Evolutionary conservation across 2,329 filamentous ascomycete species (phyloP).

Genomic region (Aspergillus proliferans): DNA sequence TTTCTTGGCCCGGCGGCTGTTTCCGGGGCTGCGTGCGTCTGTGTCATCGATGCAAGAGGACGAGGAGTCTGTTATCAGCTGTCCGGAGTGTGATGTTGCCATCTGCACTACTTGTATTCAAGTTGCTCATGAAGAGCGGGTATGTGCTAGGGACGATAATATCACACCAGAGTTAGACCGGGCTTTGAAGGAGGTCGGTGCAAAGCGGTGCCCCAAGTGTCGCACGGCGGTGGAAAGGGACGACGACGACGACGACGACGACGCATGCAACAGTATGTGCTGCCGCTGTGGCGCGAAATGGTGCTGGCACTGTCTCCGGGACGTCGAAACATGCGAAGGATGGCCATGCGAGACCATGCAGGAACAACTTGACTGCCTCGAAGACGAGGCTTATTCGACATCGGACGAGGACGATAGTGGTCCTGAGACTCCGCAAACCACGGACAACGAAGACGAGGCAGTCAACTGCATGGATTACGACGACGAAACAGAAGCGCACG

Average conservation of each 20-base stretch:
- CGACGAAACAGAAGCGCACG: too few species aligned
- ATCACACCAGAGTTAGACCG: conserved; percentile 27
- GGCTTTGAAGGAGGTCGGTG: conserved; percentile 39
- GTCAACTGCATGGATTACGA: too few species aligned
- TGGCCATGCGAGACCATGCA: conserved; percentile 7
- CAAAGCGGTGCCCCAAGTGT: conserved; percentile 48
- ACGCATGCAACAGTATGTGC: conserved; percentile 41
- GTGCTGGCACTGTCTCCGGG: conserved; percentile 42
- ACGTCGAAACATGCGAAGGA: conserved; percentile 26
- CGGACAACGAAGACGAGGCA: too few species aligned
- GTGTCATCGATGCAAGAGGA: not conserved
- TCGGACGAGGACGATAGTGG: not conserved
- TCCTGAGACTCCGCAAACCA: too few species aligned
- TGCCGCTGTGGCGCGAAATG: conserved; percentile 47
- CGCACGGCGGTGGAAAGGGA: conserved; percentile 40
- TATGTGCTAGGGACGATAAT: conserved; percentile 25
- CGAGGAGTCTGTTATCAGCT: conserved; percentile 23
- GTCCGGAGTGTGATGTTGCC: conserved; percentile 37
- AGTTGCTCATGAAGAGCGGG: conserved; percentile 28
- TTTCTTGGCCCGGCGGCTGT: conserved; percentile 39
- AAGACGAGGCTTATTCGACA: not conserved
- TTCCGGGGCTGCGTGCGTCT: conserved; percentile 4
- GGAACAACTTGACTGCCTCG: not conserved
- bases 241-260: conserved; percentile 37
- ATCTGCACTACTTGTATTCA: conserved; percentile 43